A percentile compares a stretch with the other conserved stretches of the same genome.
Conservation (phyloP, 106 monocot genomes). For the Phalaenopsis aphrodite region DNA sequence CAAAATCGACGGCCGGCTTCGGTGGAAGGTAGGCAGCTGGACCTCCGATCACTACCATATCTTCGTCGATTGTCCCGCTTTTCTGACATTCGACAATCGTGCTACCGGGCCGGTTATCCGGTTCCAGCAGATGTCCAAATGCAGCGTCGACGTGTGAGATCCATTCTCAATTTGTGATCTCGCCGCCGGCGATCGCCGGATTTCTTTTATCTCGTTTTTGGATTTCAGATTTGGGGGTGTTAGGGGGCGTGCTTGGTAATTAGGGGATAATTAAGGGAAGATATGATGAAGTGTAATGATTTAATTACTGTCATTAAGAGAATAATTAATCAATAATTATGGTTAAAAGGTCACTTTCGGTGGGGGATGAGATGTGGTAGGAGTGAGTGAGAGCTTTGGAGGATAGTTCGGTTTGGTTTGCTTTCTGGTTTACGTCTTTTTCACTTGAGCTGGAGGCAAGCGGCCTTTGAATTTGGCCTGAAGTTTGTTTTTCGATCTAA, state of each 20-base stretch:
- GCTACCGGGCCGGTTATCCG: conserved; percentile 1
- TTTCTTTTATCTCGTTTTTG: background rate
- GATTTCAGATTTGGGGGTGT: background rate
- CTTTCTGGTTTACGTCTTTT: conserved; percentile 6
- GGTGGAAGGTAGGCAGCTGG: conserved; percentile 65
- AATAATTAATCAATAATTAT: background rate
- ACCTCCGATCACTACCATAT: conserved; percentile 37
- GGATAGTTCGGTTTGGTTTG: background rate
- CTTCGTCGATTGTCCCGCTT: conserved; percentile 35
- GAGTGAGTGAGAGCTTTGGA: background rate
- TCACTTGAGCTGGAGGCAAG: conserved; percentile 1
- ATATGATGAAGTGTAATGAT: conserved; percentile 1
- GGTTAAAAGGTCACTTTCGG: background rate
- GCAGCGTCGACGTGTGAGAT: conserved; percentile 30
- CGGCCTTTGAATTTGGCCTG: no score
- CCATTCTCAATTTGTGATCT: background rate
- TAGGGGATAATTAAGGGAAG: background rate
- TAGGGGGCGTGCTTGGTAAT: background rate
- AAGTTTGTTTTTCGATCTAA: no score
- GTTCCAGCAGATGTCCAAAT: conserved; percentile 14
- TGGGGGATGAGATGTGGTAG: background rate
- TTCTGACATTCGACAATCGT: conserved; percentile 14
- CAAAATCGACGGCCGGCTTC: conserved; percentile 39
- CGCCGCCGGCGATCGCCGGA: background rate
- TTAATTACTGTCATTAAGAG: background rate